phyloP scores from a whole-genome alignment of 345 rosid species.

The Acer campestre region DNA sequence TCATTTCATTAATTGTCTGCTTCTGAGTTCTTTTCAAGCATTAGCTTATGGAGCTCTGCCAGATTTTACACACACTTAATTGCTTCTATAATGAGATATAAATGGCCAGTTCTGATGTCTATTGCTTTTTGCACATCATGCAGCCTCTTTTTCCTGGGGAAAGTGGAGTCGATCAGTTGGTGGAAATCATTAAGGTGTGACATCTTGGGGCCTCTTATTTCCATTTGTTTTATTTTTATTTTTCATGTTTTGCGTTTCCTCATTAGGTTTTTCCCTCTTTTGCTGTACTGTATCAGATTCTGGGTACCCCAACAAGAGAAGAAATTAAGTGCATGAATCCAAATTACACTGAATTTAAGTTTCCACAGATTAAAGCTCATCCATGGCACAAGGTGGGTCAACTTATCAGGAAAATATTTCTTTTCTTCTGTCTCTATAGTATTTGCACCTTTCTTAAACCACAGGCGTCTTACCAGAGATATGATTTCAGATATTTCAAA shows the following conservation, averaged over 20 bases:
- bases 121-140: conserved; percentile 25
- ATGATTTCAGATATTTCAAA: conserved; percentile 63
- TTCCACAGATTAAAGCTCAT: conserved; percentile 99
- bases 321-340: conserved; percentile 99
- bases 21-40: background rate
- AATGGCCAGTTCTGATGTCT: conserved; percentile 14
- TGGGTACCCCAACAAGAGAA: conserved; percentile 97
- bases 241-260: conserved; percentile 1
- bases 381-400: conserved; percentile 94
- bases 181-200: conserved; percentile 92
- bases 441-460: conserved; percentile 9
- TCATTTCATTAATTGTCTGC: background rate
- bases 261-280: background rate
- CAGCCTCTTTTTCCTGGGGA: conserved; percentile 98
- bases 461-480: background rate
- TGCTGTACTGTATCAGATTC: conserved; percentile 46
- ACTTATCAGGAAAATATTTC: conserved; percentile 1
- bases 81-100: background rate
- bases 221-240: background rate
- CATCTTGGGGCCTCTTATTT: conserved; percentile 4
- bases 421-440: background rate
- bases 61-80: background rate
- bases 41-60: background rate
- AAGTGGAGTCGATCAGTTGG: conserved; percentile 95
- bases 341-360: conserved; percentile 91